A percentile compares a stretch with the other conserved stretches of the same genome.
These are phyloP conservation scores for Polychaeton citri DNA, from an alignment of 2,329 filamentous ascomycete species.

Conservation along the genomic window DNA sequence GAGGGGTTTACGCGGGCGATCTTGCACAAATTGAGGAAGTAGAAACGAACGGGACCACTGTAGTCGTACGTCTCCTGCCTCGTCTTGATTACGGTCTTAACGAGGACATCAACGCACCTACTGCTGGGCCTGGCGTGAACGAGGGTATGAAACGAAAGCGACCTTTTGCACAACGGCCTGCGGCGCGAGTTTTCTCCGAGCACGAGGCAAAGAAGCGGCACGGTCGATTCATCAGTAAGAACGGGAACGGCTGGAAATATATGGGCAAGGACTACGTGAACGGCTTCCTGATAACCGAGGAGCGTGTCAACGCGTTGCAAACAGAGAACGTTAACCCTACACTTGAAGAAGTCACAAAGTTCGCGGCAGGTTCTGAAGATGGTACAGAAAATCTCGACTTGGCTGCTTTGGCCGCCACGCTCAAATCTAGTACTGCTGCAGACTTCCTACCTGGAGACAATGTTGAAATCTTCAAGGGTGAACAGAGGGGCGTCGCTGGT, in stretches of 20 bases:
- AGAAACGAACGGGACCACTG: constrained; percentile 82
- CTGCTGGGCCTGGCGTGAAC: constrained; percentile 16
- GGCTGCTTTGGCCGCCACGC: constrained; percentile 73
- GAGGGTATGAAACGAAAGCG: constrained; percentile 65
- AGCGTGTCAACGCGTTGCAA: constrained; percentile 76
- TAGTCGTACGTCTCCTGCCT: constrained; percentile 76
- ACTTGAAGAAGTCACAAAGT: constrained; percentile 89
- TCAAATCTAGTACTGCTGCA: constrained; percentile 71
- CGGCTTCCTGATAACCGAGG: constrained; percentile 85
- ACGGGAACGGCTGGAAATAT: constrained; percentile 65
- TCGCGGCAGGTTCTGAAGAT: constrained; percentile 77
- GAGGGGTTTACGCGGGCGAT: constrained; percentile 74
- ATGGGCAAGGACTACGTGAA: constrained; percentile 82
- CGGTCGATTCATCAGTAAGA: constrained; percentile 43
- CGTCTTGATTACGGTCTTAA: constrained; percentile 82
- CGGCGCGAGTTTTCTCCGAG: constrained; percentile 85
- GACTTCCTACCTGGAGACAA: constrained; percentile 85
- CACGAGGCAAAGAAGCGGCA: constrained; percentile 82
- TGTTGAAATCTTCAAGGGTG: constrained; percentile 92
- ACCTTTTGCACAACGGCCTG: constrained; percentile 53
- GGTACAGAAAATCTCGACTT: constrained; percentile 90
- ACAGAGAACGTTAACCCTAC: constrained; percentile 85
- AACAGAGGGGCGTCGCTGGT: constrained; percentile 83
- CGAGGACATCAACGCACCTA: constrained; percentile 52
- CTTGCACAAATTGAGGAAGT: constrained; percentile 86